Evolutionary conservation across 148 eudicot species (phyloP).

Genomic region (Simmondsia chinensis): DNA sequence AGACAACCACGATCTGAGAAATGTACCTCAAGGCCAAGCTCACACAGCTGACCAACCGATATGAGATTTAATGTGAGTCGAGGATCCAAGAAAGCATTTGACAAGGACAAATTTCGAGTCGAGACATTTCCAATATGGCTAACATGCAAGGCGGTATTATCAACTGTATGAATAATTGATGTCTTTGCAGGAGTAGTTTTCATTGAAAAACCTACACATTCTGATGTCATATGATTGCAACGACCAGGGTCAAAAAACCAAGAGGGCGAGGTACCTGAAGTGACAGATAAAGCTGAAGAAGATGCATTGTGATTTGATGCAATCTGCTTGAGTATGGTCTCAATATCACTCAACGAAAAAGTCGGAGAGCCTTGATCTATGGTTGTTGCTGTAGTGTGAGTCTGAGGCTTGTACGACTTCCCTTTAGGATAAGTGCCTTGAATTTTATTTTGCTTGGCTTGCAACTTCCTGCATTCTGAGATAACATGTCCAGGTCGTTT

Average conservation of each 20-base stretch:
- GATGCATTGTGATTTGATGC: neutral
- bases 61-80: neutral
- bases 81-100: neutral
- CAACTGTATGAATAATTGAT: neutral
- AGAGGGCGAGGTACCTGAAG: neutral
- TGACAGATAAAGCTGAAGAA: neutral
- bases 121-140: neutral
- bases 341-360: neutral
- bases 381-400: too few relatives aligned
- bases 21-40: constrained; percentile 1
- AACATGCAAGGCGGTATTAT: neutral
- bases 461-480: neutral
- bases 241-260: neutral
- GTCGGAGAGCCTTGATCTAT: neutral
- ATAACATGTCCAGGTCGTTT: neutral
- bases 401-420: too few relatives aligned
- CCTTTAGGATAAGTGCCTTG: too few relatives aligned
- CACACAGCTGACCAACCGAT: constrained; percentile 1
- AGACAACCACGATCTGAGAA: neutral
- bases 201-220: neutral
- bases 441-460: too few relatives aligned
- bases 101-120: neutral
- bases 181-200: neutral
- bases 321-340: neutral
- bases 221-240: neutral